Percentiles rank a stretch among this genome's conserved stretches.
These are phyloP conservation scores for Hypoxylon sp. DNA, from an alignment of 2,329 filamentous ascomycete species.

Conservation along the genomic window DNA sequence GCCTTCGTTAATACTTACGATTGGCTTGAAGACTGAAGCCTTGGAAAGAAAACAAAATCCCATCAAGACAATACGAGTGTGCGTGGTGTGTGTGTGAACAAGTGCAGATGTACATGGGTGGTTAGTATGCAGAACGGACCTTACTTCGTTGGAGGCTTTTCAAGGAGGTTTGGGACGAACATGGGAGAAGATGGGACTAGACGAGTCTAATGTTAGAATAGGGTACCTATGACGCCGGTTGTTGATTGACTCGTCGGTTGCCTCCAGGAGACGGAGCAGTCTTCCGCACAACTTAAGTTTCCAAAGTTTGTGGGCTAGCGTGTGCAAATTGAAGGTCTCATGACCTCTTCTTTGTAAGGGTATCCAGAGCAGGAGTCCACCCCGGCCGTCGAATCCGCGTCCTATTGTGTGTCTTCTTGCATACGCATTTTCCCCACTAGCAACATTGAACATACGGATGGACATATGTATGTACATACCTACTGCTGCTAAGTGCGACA, in stretches of 20 bases:
- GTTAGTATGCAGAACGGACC: slow-evolving; percentile 18
- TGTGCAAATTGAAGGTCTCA: slow-evolving; percentile 47
- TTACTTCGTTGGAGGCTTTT: slow-evolving; percentile 1
- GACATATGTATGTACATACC: slow-evolving; percentile 34
- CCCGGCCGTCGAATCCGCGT: slow-evolving; percentile 43
- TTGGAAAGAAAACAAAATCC: slow-evolving; percentile 10
- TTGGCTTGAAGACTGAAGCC: neutral
- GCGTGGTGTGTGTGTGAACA: slow-evolving; percentile 19
- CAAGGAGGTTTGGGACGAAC: slow-evolving; percentile 5
- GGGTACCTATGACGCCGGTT: slow-evolving; percentile 41
- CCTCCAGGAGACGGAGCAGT: slow-evolving; percentile 43
- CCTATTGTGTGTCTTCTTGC: slow-evolving; percentile 43
- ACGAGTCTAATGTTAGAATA: slow-evolving; percentile 35
- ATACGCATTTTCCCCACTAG: slow-evolving; percentile 40
- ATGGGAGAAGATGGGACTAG: slow-evolving; percentile 23
- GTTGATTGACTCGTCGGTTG: slow-evolving; percentile 47
- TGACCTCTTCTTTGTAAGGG: slow-evolving; percentile 49
- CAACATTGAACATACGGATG: slow-evolving; percentile 24
- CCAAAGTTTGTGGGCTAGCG: slow-evolving; percentile 48
- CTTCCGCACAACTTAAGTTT: slow-evolving; percentile 44
- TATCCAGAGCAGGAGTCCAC: slow-evolving; percentile 47
- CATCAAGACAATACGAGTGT: slow-evolving; percentile 20
- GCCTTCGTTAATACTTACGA: slow-evolving; percentile 1
- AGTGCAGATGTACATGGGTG: slow-evolving; percentile 7
- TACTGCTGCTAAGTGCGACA: slow-evolving; percentile 43